Conservation (phyloP, 2,329 filamentous ascomycete species). For the Hypocrella siamensis region DNA sequence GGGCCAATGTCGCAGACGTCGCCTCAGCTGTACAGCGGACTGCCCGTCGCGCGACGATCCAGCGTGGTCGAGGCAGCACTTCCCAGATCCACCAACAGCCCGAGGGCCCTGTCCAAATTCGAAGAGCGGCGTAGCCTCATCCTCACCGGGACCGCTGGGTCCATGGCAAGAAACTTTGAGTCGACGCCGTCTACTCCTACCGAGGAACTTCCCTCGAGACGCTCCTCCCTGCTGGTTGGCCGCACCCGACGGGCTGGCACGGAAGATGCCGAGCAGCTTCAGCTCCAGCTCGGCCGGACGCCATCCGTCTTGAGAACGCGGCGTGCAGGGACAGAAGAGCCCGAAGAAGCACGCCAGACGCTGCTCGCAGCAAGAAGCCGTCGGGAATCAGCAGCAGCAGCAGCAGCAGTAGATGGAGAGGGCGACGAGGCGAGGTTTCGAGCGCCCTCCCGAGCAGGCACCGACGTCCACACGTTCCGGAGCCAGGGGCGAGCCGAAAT, state of each 20-base stretch:
- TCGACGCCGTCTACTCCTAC: conserved; percentile 23
- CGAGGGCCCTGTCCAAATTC: conserved; percentile 31
- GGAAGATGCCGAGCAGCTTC: too few relatives aligned
- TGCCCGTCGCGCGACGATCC: conserved; percentile 23
- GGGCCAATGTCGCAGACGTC: conserved; percentile 27
- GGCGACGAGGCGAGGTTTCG: conserved; percentile 35
- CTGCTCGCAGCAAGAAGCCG: conserved; percentile 29
- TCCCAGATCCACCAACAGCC: conserved; percentile 24
- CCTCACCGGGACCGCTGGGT: conserved; percentile 11
- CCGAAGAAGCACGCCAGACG: conserved; percentile 27
- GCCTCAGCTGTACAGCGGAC: conserved; percentile 21
- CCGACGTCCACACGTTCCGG: conserved; percentile 31
- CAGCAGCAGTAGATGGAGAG: conserved; percentile 29
- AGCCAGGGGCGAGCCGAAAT: conserved; percentile 14
- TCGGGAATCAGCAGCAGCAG: too few relatives aligned
- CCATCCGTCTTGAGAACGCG: conserved; percentile 30
- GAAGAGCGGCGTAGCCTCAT: conserved; percentile 37
- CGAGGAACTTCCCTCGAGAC: conserved; percentile 23
- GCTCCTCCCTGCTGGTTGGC: conserved; percentile 35
- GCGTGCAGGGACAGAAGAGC: conserved; percentile 30
- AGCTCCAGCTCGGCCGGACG: conserved; percentile 31
- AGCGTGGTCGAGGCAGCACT: conserved; percentile 24
- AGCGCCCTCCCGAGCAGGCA: conserved; percentile 42
- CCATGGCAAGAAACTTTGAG: conserved; percentile 20
- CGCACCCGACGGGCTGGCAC: conserved; percentile 30